Evolutionary conservation across 805 yeast species (phyloP), one percentile per base, ranked within the genome.

Genomic region (Yamadazyma endophytica): DNA sequence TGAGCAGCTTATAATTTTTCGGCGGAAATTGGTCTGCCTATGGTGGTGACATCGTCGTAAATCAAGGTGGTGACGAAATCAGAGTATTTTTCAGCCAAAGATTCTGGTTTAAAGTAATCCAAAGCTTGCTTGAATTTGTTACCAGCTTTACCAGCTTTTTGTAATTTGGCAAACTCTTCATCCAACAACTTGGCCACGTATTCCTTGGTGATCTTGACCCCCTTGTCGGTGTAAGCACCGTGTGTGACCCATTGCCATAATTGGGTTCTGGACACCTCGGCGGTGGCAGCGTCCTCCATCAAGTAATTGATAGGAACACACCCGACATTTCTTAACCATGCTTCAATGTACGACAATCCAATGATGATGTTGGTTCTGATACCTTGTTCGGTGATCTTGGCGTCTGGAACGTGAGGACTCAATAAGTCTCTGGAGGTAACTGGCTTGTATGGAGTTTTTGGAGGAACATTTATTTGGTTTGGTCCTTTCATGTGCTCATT

Each of bases 261-360:
- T 61, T 82, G 90, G 39, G 87, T 73, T 64, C 92, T 74, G 21
- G 89, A 79, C 23, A 83, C 94, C 60, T 83, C 94, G 24, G 92
- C 90, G 30, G 94, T 83, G 20, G 92, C 92, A 17, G 94, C 94
- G 58, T 83, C 94, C 61, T 83, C 94, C 94, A 83, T 83, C 58
- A 83, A 68, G 56, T 77, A 75, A 65, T 83, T 82, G 56, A 83
- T 83, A 44, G 94, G 90, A 39, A 82, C 89, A 70, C 92, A 83
- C 11, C 94, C 94, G 32, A 78, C 63, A 37, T 87, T 87, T 55
- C 88, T 72, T 48, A 82, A 71, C 94, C 94, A 83, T 18, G 89
- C 85, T 62, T 83, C 92, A 70, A 82, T 82, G 56, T 83, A 83
- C 42, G 80, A 76, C 44, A 83, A 64, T 25, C 92, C 92, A 57